These are phyloP conservation scores for Raphidocelis subcapitata DNA, from an alignment of 139 green algal genomes.

Conservation along the genomic window DNA sequence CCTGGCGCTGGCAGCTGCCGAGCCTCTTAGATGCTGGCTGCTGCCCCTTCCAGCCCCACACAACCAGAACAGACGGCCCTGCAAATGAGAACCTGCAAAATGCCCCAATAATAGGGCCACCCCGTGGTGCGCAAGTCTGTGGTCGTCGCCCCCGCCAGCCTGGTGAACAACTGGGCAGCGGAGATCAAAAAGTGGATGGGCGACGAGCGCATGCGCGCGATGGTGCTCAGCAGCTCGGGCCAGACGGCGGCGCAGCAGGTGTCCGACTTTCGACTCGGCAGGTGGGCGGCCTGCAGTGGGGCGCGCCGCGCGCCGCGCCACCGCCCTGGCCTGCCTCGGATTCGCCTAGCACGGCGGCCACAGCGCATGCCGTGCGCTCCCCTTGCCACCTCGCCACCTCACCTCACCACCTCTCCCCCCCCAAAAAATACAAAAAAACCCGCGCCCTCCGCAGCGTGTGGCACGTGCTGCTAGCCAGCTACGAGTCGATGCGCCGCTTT, in stretches of 20 bases:
- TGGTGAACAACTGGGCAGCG: conserved; percentile 79
- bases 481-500: conserved; percentile 37
- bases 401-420: too few relatives aligned
- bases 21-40: too few relatives aligned
- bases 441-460: neutral
- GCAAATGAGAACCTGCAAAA: neutral
- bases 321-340: too few relatives aligned
- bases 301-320: too few relatives aligned
- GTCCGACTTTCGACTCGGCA: conserved; percentile 21
- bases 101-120: neutral
- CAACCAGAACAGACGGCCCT: conserved; percentile 23
- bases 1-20: too few relatives aligned
- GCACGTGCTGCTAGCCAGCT: conserved; percentile 33
- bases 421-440: too few relatives aligned
- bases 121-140: conserved; percentile 46
- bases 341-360: too few relatives aligned
- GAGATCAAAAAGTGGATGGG: conserved; percentile 86
- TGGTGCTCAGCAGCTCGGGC: conserved; percentile 10
- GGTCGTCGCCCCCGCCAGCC: conserved; percentile 71
- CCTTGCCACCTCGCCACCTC: too few relatives aligned
- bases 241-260: conserved; percentile 45
- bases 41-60: too few relatives aligned
- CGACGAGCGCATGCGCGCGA: conserved; percentile 57
- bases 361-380: too few relatives aligned
- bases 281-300: too few relatives aligned